Evolutionary conservation across 768 basidiomycete genomes (phyloP).

Genomic region (Boletus rubropictus): DNA sequence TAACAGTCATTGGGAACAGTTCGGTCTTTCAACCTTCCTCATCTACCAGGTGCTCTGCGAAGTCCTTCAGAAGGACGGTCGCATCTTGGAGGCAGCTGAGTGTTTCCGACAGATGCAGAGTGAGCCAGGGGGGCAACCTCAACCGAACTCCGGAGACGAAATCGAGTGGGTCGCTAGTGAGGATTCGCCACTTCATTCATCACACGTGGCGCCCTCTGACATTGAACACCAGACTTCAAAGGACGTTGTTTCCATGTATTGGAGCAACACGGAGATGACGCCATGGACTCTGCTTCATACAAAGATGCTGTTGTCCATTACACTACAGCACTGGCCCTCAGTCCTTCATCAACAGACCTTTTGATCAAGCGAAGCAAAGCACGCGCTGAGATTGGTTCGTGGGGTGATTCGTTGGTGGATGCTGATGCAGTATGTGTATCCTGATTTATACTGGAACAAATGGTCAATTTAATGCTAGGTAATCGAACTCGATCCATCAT

Average conservation of each 20-base stretch:
- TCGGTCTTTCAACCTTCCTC: no score
- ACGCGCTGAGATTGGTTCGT: background rate
- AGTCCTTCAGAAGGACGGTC: no score
- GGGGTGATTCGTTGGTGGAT: background rate
- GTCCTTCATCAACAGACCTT: background rate
- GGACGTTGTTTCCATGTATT: background rate
- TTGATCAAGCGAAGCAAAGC: background rate
- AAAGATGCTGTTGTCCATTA: background rate
- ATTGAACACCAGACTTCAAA: background rate
- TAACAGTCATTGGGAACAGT: no score
- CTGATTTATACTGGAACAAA: no score
- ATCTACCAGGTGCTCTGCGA: no score
- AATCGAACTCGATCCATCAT: constrained; percentile 1
- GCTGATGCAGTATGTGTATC: background rate
- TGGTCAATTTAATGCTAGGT: background rate
- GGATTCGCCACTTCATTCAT: background rate
- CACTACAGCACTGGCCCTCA: background rate
- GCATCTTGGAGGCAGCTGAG: no score
- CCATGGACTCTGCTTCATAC: background rate
- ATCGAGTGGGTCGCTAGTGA: background rate
- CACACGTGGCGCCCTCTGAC: background rate
- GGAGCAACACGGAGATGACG: background rate
- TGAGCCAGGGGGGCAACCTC: no score
- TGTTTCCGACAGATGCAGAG: no score
- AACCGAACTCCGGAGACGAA: background rate